Conservation (phyloP, 2,329 filamentous ascomycete genomes). For the Juglanconis oblonga region DNA sequence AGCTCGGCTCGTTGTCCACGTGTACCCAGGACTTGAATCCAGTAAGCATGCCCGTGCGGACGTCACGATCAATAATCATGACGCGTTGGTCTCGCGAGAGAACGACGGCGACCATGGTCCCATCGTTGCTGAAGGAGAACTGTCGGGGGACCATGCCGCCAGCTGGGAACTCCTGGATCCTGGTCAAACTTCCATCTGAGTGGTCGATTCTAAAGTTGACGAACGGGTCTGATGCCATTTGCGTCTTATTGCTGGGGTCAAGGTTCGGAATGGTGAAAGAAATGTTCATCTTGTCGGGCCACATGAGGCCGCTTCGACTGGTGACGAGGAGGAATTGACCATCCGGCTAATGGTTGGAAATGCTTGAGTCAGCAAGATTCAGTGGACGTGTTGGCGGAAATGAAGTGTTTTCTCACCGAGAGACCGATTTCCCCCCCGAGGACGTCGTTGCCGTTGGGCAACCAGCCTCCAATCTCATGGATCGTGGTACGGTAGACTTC, state of each 20-base stretch:
- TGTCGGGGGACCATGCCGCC: conserved; percentile 66
- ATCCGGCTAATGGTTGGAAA: conserved; percentile 43
- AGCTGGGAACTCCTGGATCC: conserved; percentile 57
- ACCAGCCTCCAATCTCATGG: conserved; percentile 20
- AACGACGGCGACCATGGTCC: conserved; percentile 62
- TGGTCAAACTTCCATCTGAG: conserved; percentile 50
- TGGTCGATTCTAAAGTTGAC: conserved; percentile 57
- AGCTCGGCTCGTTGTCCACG: conserved; percentile 43
- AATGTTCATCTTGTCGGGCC: neutral
- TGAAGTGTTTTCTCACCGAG: conserved; percentile 43
- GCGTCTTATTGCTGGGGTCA: conserved; percentile 28
- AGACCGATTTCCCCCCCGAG: conserved; percentile 55
- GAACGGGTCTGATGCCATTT: conserved; percentile 60
- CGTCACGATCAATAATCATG: conserved; percentile 59
- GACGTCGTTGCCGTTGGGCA: neutral
- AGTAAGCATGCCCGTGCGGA: conserved; percentile 54
- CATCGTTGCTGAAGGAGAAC: conserved; percentile 63
- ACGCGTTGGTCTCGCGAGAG: conserved; percentile 58
- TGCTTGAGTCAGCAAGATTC: neutral
- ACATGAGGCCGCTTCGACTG: conserved; percentile 61
- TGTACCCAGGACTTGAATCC: conserved; percentile 40
- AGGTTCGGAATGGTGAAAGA: conserved; percentile 41
- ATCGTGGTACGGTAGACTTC: conserved; percentile 46
- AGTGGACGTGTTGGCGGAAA: neutral
- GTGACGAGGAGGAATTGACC: conserved; percentile 63